Percentiles rank a stretch among this genome's conserved stretches.
phyloP scores from a whole-genome alignment of 2,329 filamentous ascomycete genomes.

The Conoideocrella luteorostrata region DNA sequence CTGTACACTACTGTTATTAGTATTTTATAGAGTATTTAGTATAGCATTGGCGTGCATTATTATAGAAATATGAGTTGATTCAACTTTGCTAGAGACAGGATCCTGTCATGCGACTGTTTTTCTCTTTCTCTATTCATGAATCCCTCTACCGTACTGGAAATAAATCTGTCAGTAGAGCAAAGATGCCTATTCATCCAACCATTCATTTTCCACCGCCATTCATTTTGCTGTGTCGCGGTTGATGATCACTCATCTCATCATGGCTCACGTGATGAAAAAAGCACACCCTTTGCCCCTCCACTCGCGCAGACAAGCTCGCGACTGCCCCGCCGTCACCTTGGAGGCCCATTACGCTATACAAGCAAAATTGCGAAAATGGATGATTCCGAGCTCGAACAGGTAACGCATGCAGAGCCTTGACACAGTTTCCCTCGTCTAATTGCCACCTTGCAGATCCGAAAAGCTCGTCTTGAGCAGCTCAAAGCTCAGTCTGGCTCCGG shows the following conservation, averaged over 20 bases:
- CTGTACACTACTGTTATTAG: not conserved
- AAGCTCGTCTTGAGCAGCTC: conserved; percentile 88
- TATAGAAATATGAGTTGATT: too few species aligned
- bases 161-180: too few species aligned
- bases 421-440: conserved; percentile 2
- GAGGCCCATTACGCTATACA: conserved; percentile 5
- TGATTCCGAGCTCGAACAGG: conserved; percentile 38
- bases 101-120: too few species aligned
- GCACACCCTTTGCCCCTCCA: conserved; percentile 15
- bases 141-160: too few species aligned
- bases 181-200: too few species aligned
- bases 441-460: conserved; percentile 60
- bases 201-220: too few species aligned
- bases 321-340: conserved; percentile 5
- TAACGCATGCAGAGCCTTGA: conserved; percentile 8
- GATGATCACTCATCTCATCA: not conserved
- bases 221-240: too few species aligned
- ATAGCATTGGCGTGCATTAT: conserved; percentile 9
- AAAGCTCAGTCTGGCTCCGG: conserved; percentile 60
- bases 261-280: conserved; percentile 14
- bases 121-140: too few species aligned
- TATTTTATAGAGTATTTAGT: not conserved
- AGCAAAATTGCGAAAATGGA: conserved; percentile 29
- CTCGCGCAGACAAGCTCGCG: not conserved
- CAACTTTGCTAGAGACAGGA: too few species aligned